Evolutionary conservation across 441 rosid species (phyloP), one percentile per base, ranked within the genome.

Genomic region (Lepidium campestre): DNA sequence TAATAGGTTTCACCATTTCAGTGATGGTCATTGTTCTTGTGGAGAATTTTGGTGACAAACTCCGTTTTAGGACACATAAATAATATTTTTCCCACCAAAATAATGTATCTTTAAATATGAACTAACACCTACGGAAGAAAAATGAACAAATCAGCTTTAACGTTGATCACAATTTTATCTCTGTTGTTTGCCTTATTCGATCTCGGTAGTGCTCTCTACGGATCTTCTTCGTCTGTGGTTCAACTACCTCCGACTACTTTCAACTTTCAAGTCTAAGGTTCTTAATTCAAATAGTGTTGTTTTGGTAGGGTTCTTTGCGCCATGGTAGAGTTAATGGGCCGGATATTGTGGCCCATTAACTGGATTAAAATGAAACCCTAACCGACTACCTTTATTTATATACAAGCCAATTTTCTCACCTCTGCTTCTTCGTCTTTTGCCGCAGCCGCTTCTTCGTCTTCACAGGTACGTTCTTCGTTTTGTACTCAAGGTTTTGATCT

Each of bases 1-100:
- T 69, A 78, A 76, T 44, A 72, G 80, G 58, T 85, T 87, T 81
- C 93, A 82, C 74, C 86, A 85, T 73, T 87, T 85, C 35, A 72
- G 67, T 56, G 25, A 79, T 31, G 87, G 86, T 18, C 60, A 13
- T 52, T 83, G 93, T 79, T 80, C 85, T 74, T 85, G 90, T 49
- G 65, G 80, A 18, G 85, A 79, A 27, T 82, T 83, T 74, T 85
- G 90, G 87, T 82, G 79, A 85, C 65, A 47, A 23, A 12, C 10
- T 20, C 22, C 34, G 41, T 53, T 42, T 49, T 11, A 48, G 15
- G 5, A 62, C 32, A 45, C 36, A 2, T 0, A 45, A 2, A 25
- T 15, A 53, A 4, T 4, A 2, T 39, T 39, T n/a, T 48, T 27
- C 11, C 19, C 3, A 50, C 56, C 25, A 53, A 50, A 52, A n/a